phyloP scores from a whole-genome alignment of 345 rosid species.

The Clausena lansium region DNA sequence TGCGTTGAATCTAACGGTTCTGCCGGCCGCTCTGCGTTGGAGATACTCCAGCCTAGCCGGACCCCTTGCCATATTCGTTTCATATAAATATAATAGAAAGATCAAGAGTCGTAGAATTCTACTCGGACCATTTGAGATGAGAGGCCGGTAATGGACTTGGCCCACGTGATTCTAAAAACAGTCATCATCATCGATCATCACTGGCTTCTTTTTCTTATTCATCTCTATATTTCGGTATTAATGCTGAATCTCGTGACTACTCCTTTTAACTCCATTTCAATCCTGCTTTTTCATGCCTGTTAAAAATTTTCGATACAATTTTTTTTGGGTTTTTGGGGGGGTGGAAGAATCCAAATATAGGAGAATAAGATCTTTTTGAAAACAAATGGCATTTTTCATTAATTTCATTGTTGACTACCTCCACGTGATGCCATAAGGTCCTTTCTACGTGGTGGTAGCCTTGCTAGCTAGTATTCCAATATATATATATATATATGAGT shows the following conservation, averaged over 20 bases:
- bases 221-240: background rate
- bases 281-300: background rate
- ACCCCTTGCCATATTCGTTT: too few species aligned
- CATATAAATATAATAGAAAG: too few species aligned
- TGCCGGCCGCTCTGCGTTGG: too few species aligned
- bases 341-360: conserved; percentile 4
- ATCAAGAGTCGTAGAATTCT: too few species aligned
- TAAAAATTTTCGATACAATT: too few species aligned
- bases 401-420: too few species aligned
- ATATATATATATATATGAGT: conserved; percentile 22
- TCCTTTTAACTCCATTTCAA: background rate
- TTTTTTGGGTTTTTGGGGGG: too few species aligned
- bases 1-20: too few species aligned
- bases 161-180: conserved; percentile 29
- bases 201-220: background rate
- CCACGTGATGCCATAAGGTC: conserved; percentile 23
- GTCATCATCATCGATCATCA: conserved; percentile 15
- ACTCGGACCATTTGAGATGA: background rate
- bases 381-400: too few species aligned
- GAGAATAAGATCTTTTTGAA: conserved; percentile 24
- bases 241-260: background rate
- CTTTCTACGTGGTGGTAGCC: conserved; percentile 4
- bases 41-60: too few species aligned
- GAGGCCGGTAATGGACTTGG: conserved; percentile 20
- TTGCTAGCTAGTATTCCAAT: conserved; percentile 19